These are phyloP conservation scores for Fusarium hainanense DNA, from an alignment of 2,329 filamentous ascomycete genomes.

Conservation along the genomic window DNA sequence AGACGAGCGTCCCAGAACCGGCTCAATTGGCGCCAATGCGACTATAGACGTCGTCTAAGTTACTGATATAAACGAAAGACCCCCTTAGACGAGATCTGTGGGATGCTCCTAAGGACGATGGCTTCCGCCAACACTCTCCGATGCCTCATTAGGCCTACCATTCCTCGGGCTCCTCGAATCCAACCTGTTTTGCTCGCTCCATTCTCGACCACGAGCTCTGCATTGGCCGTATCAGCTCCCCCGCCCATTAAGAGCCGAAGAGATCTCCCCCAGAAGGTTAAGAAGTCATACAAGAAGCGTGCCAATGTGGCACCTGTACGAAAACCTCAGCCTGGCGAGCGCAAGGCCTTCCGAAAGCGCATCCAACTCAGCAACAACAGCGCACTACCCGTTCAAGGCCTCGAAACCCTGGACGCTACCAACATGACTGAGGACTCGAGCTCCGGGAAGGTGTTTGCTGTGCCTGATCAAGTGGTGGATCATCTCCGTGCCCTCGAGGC, in stretches of 20 bases:
- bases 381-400: slow-evolving; percentile 78
- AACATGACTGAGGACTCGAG: slow-evolving; percentile 66
- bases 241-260: slow-evolving; percentile 51
- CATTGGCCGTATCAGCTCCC: slow-evolving; percentile 46
- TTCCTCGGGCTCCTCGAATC: slow-evolving; percentile 50
- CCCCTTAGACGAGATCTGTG: not conserved
- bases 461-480: slow-evolving; percentile 79
- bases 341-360: slow-evolving; percentile 86
- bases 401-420: slow-evolving; percentile 69
- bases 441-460: slow-evolving; percentile 73
- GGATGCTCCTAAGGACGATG: slow-evolving; percentile 45
- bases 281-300: slow-evolving; percentile 66
- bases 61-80: slow-evolving; percentile 12
- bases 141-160: slow-evolving; percentile 55
- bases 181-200: slow-evolving; percentile 51
- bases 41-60: slow-evolving; percentile 29
- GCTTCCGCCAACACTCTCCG: slow-evolving; percentile 56
- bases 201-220: slow-evolving; percentile 54
- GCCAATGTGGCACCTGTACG: slow-evolving; percentile 57
- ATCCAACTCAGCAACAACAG: slow-evolving; percentile 95
- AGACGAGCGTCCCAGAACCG: slow-evolving; percentile 40
- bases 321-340: slow-evolving; percentile 78
- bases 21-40: slow-evolving; percentile 48
- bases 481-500: slow-evolving; percentile 84
- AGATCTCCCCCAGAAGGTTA: slow-evolving; percentile 53